A percentile compares a stretch with the other conserved stretches of the same genome.
These are phyloP conservation scores for Trifolium subterraneum DNA, from an alignment of 306 rosid species.

Conservation along the genomic window DNA sequence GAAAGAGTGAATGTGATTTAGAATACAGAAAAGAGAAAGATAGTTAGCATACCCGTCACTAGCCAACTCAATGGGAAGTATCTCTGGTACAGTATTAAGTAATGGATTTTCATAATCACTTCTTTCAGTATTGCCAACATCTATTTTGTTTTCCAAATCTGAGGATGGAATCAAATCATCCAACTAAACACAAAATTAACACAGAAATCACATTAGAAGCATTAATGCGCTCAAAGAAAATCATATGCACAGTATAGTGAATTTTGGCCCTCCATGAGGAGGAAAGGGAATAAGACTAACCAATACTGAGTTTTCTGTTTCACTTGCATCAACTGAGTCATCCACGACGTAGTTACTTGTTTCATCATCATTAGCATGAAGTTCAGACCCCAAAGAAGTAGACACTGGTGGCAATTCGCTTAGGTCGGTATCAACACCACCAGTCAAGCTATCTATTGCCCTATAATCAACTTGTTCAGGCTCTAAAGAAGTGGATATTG, in stretches of 20 bases:
- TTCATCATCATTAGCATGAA: conserved; percentile 43
- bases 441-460: background rate
- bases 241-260: conserved; percentile 6
- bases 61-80: conserved; percentile 41
- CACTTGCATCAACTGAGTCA: conserved; percentile 46
- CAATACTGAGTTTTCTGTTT: conserved; percentile 36
- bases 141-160: conserved; percentile 43
- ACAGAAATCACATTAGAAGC: conserved; percentile 41
- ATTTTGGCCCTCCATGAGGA: conserved; percentile 9
- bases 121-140: conserved; percentile 22
- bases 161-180: conserved; percentile 41
- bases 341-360: conserved; percentile 16
- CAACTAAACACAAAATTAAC: conserved; percentile 47
- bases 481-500: conserved; percentile 31
- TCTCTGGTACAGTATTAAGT: conserved; percentile 37
- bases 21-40: conserved; percentile 33
- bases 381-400: conserved; percentile 36
- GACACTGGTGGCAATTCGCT: background rate
- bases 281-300: conserved; percentile 43
- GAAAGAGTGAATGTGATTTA: conserved; percentile 29
- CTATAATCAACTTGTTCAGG: conserved; percentile 10
- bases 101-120: conserved; percentile 43
- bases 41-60: conserved; percentile 49
- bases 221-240: conserved; percentile 30
- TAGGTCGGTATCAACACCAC: conserved; percentile 14